Percentiles rank a stretch among this genome's conserved stretches.
These are phyloP conservation scores for Wickerhamiella vanderwaltii DNA, from an alignment of 805 yeast genomes.

Conservation along the genomic window DNA sequence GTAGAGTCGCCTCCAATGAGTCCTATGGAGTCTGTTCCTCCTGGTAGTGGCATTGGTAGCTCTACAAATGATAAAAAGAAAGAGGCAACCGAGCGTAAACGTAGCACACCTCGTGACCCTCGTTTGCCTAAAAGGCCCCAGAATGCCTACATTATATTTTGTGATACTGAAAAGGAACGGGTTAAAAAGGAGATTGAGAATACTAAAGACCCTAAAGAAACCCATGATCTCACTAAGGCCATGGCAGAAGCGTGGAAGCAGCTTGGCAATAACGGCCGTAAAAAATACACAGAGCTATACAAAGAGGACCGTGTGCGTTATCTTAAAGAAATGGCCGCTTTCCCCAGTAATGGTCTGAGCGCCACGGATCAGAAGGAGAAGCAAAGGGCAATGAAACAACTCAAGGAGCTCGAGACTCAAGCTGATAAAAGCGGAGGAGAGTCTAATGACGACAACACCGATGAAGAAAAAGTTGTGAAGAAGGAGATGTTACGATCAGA, in stretches of 20 bases:
- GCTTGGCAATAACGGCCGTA: slow-evolving; percentile 52
- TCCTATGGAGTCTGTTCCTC: slow-evolving; percentile 4
- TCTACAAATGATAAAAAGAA: slow-evolving; percentile 3
- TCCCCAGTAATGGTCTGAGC: slow-evolving; percentile 28
- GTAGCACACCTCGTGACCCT: slow-evolving; percentile 53
- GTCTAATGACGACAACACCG: slow-evolving; percentile 17
- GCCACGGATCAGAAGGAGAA: slow-evolving; percentile 20
- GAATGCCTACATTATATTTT: slow-evolving; percentile 76
- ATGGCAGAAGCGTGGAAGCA: slow-evolving; percentile 80
- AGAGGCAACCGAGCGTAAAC: slow-evolving; percentile 14
- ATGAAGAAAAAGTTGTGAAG: slow-evolving; percentile 5
- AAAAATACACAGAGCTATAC: slow-evolving; percentile 61
- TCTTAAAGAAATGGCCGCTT: slow-evolving; percentile 54
- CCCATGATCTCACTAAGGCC: slow-evolving; percentile 57
- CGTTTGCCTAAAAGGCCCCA: slow-evolving; percentile 80
- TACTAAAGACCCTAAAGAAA: slow-evolving; percentile 22
- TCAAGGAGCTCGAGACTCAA: slow-evolving; percentile 17
- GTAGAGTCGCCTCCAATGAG: slow-evolving; percentile 16
- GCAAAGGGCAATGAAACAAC: slow-evolving; percentile 20
- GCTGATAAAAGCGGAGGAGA: slow-evolving; percentile 16
- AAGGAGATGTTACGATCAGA: background rate
- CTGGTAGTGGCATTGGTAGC: slow-evolving; percentile 1
- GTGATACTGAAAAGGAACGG: slow-evolving; percentile 73
- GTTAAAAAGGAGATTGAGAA: slow-evolving; percentile 45
- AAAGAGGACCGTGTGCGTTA: slow-evolving; percentile 71